Evolutionary conservation across 2,329 filamentous ascomycete species (phyloP).

Genomic region (Fusarium haematococcum): DNA sequence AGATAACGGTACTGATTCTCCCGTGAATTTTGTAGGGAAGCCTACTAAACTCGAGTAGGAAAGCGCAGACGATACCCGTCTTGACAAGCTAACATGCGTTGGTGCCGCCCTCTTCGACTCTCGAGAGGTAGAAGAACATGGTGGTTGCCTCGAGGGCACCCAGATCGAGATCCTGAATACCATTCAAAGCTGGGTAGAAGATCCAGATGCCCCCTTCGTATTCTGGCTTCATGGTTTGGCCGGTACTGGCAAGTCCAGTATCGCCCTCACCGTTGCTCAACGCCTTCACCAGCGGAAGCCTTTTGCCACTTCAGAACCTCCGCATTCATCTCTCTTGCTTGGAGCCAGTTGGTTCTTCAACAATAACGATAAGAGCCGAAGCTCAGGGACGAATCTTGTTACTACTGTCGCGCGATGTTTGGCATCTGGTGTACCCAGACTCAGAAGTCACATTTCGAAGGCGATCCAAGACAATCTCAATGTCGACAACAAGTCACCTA

Average conservation of each 20-base stretch:
- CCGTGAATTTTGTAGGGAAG: no score
- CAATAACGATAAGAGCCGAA: not conserved
- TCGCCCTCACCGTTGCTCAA: not conserved
- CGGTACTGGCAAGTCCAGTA: not conserved
- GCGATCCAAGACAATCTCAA: not conserved
- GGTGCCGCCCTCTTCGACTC: not conserved
- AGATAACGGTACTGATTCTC: no score
- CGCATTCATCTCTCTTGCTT: not conserved
- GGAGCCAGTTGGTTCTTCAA: not conserved
- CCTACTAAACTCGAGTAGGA: no score
- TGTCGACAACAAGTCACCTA: not conserved
- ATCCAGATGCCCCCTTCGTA: not conserved
- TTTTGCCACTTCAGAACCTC: not conserved
- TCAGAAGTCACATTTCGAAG: not conserved
- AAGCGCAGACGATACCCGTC: no score
- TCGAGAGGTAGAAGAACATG: not conserved
- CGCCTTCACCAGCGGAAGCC: not conserved
- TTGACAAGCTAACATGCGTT: no score
- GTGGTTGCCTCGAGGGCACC: not conserved
- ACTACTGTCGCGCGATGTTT: not conserved
- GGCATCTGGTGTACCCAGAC: not conserved
- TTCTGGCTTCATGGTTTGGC: not conserved
- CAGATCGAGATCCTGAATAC: not conserved
- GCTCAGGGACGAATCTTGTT: not conserved
- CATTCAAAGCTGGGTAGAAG: not conserved